phyloP scores from a whole-genome alignment of 2,329 filamentous ascomycete genomes.

The Botrytis elliptica region DNA sequence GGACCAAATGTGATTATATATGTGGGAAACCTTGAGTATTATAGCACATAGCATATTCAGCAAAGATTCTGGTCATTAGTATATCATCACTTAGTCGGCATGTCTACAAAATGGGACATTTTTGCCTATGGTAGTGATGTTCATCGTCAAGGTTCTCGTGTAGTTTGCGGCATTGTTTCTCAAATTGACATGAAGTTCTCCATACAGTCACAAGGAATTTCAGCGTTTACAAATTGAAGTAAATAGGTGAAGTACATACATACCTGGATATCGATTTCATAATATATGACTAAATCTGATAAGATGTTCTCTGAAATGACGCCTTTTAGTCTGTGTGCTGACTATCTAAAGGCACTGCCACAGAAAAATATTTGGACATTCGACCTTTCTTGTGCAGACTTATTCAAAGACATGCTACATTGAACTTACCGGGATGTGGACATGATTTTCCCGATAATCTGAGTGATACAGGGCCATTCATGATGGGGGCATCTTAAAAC shows the following conservation, averaged over 20 bases:
- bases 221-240: not conserved
- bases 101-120: not conserved
- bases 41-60: not conserved
- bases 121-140: not conserved
- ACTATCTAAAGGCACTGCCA: not conserved
- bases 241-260: not conserved
- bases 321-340: not conserved
- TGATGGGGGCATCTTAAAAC: not conserved
- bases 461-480: not conserved
- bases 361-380: not conserved
- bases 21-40: not conserved
- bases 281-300: not conserved
- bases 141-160: not conserved
- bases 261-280: not conserved
- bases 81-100: not conserved
- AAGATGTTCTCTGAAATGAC: not conserved
- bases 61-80: not conserved
- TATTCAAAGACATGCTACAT: not conserved
- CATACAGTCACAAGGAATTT: not conserved
- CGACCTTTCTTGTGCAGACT: fast-evolving
- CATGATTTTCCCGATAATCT: not conserved
- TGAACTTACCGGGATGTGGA: not conserved
- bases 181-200: not conserved
- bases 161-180: not conserved
- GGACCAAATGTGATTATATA: not conserved